Evolutionary conservation across 2,329 filamentous ascomycete species (phyloP), one percentile per base, ranked within the genome.

Genomic region (Trichoderma sp.): DNA sequence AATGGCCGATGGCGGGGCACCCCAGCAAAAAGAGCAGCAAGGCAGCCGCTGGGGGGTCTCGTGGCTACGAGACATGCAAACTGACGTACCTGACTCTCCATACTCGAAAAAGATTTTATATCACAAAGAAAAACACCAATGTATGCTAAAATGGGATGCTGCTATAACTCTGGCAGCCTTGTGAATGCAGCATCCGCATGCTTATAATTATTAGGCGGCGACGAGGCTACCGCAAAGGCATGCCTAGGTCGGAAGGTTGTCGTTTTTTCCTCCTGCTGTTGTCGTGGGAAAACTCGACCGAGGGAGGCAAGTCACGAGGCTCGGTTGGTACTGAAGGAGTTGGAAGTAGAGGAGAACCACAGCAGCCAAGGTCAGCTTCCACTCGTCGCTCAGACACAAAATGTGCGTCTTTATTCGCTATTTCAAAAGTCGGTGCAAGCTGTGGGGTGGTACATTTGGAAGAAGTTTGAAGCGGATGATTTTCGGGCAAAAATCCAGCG

Each of bases 61-160:
- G 53, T 26, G 60, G 12, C 26, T 56, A 57, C 9, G 24, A 43
- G 36, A 39, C 15, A 58, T 61, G 56, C 34, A 66, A 58, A 57
- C 58, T 57, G 72, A 79, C 81, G 74, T 80, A 85, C 84, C 83
- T 85, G 84, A 80, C 82, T 83, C 79, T 85, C 84, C 84, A 85
- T 85, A 74, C 78, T 84, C 75, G 75, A 75, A 74, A 68, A 51
- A 56, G 39, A 62, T 69, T 68, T 66, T 56, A 73, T 58, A 62
- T 57, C 71, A 66, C 51, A 56, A 72, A 69, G 67, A 73, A 73
- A 73, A 51, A 32, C 26, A 70, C 66, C 61, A 58, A 63, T 60
- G 72, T 74, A 64, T 61, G 61, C 73, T 73, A 56, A 73, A 73
- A 72, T 53, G 74, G 76, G 76, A 79, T 76, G 82, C 82, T 83